phyloP scores from a whole-genome alignment of 192 early-diverging fungal species.

The Umbelopsis vinacea region DNA sequence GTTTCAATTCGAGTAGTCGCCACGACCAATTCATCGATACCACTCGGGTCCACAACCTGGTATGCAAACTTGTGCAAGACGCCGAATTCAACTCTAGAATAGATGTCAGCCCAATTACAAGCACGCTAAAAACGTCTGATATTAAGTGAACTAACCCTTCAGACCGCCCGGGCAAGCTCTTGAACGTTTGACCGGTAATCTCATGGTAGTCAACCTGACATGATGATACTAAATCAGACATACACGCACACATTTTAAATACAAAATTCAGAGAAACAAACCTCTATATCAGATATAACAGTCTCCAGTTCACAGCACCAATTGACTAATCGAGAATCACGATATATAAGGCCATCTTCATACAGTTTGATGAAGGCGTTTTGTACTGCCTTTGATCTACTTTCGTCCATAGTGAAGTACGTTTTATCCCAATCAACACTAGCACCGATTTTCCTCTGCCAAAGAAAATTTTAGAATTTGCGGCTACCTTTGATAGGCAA shows the following conservation, averaged over 20 bases:
- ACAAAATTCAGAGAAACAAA: constrained; percentile 25
- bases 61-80: constrained; percentile 91
- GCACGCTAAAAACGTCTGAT: not conserved
- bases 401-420: constrained; percentile 92
- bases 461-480: not conserved
- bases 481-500: not conserved
- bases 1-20: constrained; percentile 98
- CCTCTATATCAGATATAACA: constrained; percentile 95
- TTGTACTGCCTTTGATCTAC: constrained; percentile 72
- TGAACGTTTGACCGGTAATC: constrained; percentile 68
- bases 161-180: constrained; percentile 78
- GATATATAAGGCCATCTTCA: constrained; percentile 88
- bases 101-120: constrained; percentile 20
- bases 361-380: constrained; percentile 91
- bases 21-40: constrained; percentile 75
- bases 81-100: constrained; percentile 90
- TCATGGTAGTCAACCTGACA: constrained; percentile 80
- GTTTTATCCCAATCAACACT: constrained; percentile 87
- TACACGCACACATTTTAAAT: not conserved
- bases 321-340: constrained; percentile 91
- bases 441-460: constrained; percentile 69
- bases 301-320: constrained; percentile 96
- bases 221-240: not conserved
- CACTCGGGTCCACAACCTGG: constrained; percentile 66
- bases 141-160: constrained; percentile 50